Conservation (phyloP, 2,329 filamentous ascomycete species). For the Colletotrichum phormii region DNA sequence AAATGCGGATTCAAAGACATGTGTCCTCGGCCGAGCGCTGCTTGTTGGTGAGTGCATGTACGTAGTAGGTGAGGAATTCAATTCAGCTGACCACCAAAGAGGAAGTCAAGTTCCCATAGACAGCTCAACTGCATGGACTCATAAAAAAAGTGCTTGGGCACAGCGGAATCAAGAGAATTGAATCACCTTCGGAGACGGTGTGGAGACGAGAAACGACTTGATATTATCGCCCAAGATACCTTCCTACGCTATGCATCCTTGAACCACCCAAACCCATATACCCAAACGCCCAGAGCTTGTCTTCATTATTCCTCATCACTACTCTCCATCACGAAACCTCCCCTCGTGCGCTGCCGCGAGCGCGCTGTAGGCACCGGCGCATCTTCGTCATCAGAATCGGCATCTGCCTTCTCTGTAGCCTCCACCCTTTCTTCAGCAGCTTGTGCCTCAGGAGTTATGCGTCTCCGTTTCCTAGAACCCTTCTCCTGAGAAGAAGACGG, state of each 20-base stretch:
- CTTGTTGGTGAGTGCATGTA: not conserved
- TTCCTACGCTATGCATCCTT: constrained; percentile 27
- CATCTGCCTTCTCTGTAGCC: constrained; percentile 38
- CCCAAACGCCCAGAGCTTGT: constrained; percentile 14
- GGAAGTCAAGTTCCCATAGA: not conserved
- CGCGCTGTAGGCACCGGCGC: constrained; percentile 50
- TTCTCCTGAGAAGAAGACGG: constrained; percentile 32
- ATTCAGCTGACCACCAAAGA: not conserved
- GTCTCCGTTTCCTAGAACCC: constrained; percentile 23
- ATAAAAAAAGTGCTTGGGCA: not conserved
- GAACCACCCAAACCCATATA: not conserved
- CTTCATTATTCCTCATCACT: constrained; percentile 63
- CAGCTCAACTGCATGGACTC: not conserved
- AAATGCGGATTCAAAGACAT: not conserved
- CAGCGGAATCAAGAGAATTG: not conserved
- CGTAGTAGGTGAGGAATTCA: not conserved
- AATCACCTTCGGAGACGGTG: too few relatives aligned
- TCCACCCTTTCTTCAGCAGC: constrained; percentile 4
- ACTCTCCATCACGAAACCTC: constrained; percentile 69
- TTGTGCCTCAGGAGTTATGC: not conserved
- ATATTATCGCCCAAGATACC: constrained; percentile 1
- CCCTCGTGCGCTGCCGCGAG: constrained; percentile 57
- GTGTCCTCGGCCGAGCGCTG: not conserved
- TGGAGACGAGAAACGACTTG: not conserved
- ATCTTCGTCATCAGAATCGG: constrained; percentile 52